Evolutionary conservation across 345 rosid genomes (phyloP), one percentile per base, ranked within the genome.

Genomic region (Eucalyptus urophylla): DNA sequence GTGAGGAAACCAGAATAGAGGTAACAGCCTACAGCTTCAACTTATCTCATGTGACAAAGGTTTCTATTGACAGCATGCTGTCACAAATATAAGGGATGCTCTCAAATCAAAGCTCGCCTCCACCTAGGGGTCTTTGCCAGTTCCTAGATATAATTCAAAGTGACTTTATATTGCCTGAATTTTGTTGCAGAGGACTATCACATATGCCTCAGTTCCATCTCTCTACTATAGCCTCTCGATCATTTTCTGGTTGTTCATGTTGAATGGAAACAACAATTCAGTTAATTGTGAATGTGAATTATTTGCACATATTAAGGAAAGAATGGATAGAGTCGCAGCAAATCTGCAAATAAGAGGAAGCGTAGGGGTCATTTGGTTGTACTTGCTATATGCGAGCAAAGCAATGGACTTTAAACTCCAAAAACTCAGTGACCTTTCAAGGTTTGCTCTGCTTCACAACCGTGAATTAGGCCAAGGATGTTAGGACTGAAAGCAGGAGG

Each of bases 1-100:
- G 94, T 92, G 86, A 95, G 90, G 94, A 94, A 94, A 87, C 92
- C 91, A 5, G 47, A 31, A 45, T 89, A 86, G 45, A 80, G 49
- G 65, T 86, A 86, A 86, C 51, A 19, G 83, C 2, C 76, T 65
- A 8, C 47, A 76, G 27, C 83, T 76, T 76, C 83, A 21, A 76
- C 47, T 76, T 37, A 72, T 76, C 43, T 19, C 14, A 11, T 21
- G 83, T 37, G 80, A 69, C 27, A 37, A 37, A 72, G 24, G 45
- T 76, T 72, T n/a, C 37, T 65, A 65, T n/a, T 37, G 83, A 76
- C 27, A 21, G 47, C 47, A 11, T 76, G 27, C 45, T 76, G 14
- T 76, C 27, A 37, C 4, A 1, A 37, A 76, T 37, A 37, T 11
- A 37, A 76, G 47, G 83, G 45, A 6, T 76, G 83, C 83, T 37